Conservation (phyloP, 2,329 filamentous ascomycete species). For the Septoria petroselini region DNA sequence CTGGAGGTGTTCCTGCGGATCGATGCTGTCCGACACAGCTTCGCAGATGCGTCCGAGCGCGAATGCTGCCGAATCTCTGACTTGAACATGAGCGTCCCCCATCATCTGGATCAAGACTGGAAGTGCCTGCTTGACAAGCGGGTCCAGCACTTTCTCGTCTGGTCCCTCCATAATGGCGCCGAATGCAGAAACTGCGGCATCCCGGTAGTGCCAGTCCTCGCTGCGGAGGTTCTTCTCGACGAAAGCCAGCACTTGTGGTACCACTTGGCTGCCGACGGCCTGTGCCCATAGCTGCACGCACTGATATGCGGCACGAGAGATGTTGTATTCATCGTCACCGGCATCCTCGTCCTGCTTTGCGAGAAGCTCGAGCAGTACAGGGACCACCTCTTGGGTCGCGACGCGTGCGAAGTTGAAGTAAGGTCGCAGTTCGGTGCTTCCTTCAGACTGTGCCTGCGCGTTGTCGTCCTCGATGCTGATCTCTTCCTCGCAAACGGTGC, state of each 20-base stretch:
- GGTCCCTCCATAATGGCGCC: constrained; percentile 99
- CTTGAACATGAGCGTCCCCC: constrained; percentile 82
- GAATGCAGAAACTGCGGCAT: constrained; percentile 94
- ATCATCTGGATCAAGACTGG: constrained; percentile 89
- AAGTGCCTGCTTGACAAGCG: constrained; percentile 92
- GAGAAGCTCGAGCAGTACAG: constrained; percentile 80
- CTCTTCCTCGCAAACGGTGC: constrained; percentile 99
- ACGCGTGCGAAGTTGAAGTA: constrained; percentile 96
- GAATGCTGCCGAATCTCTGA: constrained; percentile 94
- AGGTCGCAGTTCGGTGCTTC: constrained; percentile 76
- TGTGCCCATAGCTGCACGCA: constrained; percentile 93
- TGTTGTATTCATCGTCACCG: constrained; percentile 94
- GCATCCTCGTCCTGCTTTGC: constrained; percentile 98
- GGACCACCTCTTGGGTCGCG: constrained; percentile 89
- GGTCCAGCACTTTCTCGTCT: constrained; percentile 85
- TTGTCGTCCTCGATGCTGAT: constrained; percentile 98
- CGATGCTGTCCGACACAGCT: constrained; percentile 85
- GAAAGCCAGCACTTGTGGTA: constrained; percentile 81
- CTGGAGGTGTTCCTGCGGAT: constrained; percentile 76
- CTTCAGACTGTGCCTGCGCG: constrained; percentile 66
- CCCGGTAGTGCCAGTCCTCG: constrained; percentile 91
- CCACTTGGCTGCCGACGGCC: constrained; percentile 79
- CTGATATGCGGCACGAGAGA: constrained; percentile 91
- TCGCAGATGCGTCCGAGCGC: constrained; percentile 95
- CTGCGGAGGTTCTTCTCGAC: constrained; percentile 86